Conservation (phyloP, 805 yeast genomes). For the Metschnikowia arizonensis region DNA sequence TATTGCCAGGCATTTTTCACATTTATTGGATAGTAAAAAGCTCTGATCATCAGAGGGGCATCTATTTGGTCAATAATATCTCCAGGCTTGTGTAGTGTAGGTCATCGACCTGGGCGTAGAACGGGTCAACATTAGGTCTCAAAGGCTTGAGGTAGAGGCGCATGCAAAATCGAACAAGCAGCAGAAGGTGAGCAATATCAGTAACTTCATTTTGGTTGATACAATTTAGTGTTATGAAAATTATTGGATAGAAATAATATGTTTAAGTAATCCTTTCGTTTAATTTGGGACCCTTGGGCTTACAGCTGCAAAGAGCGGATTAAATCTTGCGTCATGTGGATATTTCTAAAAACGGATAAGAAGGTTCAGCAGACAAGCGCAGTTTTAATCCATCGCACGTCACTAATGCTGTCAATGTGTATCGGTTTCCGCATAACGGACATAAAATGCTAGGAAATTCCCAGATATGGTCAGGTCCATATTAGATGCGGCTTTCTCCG, state of each 20-base stretch:
- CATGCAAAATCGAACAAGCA: background rate
- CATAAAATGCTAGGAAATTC: background rate
- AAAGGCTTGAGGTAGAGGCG: constrained; percentile 4
- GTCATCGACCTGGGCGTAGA: constrained; percentile 6
- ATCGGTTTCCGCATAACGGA: background rate
- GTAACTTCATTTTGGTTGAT: background rate
- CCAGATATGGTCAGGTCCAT: background rate
- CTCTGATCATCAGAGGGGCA: constrained; percentile 6
- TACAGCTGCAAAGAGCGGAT: background rate
- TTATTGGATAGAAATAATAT: background rate
- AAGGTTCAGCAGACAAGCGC: background rate
- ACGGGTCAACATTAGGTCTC: constrained; percentile 6
- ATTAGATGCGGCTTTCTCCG: background rate
- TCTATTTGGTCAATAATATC: constrained; percentile 6
- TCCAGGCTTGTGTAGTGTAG: constrained; percentile 4
- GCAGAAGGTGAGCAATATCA: background rate
- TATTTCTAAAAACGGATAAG: background rate
- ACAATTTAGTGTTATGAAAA: background rate
- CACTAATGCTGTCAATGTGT: background rate
- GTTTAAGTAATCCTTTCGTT: background rate
- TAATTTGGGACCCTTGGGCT: background rate
- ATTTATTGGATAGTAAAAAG: constrained; percentile 7
- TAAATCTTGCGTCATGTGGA: background rate
- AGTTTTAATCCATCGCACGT: background rate
- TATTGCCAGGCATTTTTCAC: constrained; percentile 20